phyloP scores from a whole-genome alignment of 257 asterid species.

The Lithospermum erythrorhizon region DNA sequence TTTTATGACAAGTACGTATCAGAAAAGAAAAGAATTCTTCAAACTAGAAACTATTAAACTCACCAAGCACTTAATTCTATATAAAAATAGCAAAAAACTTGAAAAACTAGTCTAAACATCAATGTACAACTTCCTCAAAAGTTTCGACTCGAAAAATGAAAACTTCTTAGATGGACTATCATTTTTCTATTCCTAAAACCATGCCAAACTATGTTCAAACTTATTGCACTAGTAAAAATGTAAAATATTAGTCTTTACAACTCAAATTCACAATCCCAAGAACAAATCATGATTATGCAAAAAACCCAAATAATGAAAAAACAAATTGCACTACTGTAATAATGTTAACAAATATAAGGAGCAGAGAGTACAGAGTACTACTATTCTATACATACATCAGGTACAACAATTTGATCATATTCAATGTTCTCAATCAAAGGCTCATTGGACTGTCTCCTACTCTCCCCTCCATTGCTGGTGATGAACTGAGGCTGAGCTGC shows the following conservation, averaged over 20 bases:
- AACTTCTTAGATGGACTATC: no score
- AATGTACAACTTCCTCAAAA: not conserved
- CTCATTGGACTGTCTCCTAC: conserved; percentile 42
- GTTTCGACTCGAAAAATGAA: no score
- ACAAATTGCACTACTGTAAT: not conserved
- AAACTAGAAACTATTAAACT: not conserved
- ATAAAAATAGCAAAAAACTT: no score
- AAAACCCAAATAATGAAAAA: no score
- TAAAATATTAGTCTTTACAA: no score
- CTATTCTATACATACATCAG: conserved; percentile 62
- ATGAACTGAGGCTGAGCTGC: conserved; percentile 57
- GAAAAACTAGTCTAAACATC: no score
- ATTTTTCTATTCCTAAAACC: no score
- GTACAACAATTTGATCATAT: conserved; percentile 72
- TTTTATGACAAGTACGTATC: not conserved
- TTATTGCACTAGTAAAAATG: no score
- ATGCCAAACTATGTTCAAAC: no score
- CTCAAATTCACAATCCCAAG: not conserved
- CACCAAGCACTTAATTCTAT: not conserved
- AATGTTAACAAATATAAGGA: not conserved
- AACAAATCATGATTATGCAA: not conserved
- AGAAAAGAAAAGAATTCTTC: not conserved
- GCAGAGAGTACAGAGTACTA: not conserved
- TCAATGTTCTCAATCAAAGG: conserved; percentile 66
- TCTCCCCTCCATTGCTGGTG: conserved; percentile 26